A percentile compares a stretch with the other conserved stretches of the same genome.
Conservation (phyloP, 768 basidiomycete genomes). For the Amanita jacksonii region DNA sequence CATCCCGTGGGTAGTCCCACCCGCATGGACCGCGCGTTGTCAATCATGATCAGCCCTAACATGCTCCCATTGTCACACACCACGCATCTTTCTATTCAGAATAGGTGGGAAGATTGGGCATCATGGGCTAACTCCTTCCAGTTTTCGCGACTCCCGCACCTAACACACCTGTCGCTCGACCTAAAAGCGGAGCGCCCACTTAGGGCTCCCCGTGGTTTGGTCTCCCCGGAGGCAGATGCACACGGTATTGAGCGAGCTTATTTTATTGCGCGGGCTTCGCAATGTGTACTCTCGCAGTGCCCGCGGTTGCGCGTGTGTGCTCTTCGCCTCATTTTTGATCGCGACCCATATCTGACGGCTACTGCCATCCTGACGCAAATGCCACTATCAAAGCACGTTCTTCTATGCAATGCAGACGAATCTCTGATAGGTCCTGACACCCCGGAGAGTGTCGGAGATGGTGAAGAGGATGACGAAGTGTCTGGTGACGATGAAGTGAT, state of each 20-base stretch:
- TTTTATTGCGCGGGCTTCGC: neutral
- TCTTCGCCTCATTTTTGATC: constrained; percentile 26
- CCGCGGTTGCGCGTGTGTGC: constrained; percentile 21
- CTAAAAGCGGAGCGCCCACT: constrained; percentile 25
- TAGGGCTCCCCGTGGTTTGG: no score
- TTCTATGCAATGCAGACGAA: no score
- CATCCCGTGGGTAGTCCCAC: constrained; percentile 9
- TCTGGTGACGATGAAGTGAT: constrained; percentile 7
- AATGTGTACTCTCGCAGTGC: constrained; percentile 4
- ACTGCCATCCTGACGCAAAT: constrained; percentile 11
- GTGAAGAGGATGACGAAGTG: constrained; percentile 8
- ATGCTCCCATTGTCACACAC: constrained; percentile 24
- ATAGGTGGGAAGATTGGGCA: constrained; percentile 35
- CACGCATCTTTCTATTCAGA: constrained; percentile 30
- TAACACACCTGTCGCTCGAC: constrained; percentile 31
- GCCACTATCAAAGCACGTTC: neutral
- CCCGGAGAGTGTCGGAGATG: no score
- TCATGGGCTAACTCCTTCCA: constrained; percentile 20
- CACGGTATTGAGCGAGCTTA: neutral
- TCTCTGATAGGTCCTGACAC: no score
- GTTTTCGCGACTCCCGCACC: constrained; percentile 19
- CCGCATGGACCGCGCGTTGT: constrained; percentile 13
- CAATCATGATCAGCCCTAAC: constrained; percentile 14
- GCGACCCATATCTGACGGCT: constrained; percentile 13
- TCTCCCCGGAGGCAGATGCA: constrained; percentile 5